Percentiles rank a stretch among this genome's conserved stretches.
Conservation (phyloP, 1,139 yeast species). For the Spathaspora sp. region DNA sequence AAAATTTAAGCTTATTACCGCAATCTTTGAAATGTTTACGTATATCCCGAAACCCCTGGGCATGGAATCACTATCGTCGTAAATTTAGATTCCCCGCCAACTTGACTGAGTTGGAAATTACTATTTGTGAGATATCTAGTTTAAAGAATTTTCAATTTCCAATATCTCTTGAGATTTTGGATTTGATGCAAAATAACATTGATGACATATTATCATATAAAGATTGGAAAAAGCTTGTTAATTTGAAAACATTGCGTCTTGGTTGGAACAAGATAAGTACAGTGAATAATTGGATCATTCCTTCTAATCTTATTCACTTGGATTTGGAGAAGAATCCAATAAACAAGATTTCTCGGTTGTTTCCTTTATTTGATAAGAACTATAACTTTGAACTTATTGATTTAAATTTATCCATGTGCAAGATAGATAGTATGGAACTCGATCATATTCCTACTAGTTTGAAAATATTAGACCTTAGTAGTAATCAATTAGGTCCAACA, state of each 20-base stretch:
- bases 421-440: slow-evolving; percentile 16
- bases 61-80: background rate
- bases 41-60: slow-evolving; percentile 16
- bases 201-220: slow-evolving; percentile 15
- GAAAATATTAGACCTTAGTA: slow-evolving; percentile 11
- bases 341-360: slow-evolving; percentile 6
- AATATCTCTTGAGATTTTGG: slow-evolving; percentile 19
- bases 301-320: slow-evolving; percentile 21
- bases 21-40: slow-evolving; percentile 19
- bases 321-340: slow-evolving; percentile 25
- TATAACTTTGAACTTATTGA: slow-evolving; percentile 7
- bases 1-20: slow-evolving; percentile 18
- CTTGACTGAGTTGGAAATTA: slow-evolving; percentile 21
- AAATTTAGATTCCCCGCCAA: slow-evolving; percentile 22
- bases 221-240: slow-evolving; percentile 25
- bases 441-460: slow-evolving; percentile 19
- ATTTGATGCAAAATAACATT: slow-evolving; percentile 23
- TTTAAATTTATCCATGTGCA: slow-evolving; percentile 18
- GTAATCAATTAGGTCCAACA: slow-evolving; percentile 12
- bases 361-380: slow-evolving; percentile 13
- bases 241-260: slow-evolving; percentile 25
- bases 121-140: slow-evolving; percentile 22
- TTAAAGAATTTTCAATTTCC: slow-evolving; percentile 29
- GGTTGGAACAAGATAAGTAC: slow-evolving; percentile 21
- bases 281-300: slow-evolving; percentile 26